Conservation (phyloP, 805 yeast genomes). For the Ogataea thermomethanolica region DNA sequence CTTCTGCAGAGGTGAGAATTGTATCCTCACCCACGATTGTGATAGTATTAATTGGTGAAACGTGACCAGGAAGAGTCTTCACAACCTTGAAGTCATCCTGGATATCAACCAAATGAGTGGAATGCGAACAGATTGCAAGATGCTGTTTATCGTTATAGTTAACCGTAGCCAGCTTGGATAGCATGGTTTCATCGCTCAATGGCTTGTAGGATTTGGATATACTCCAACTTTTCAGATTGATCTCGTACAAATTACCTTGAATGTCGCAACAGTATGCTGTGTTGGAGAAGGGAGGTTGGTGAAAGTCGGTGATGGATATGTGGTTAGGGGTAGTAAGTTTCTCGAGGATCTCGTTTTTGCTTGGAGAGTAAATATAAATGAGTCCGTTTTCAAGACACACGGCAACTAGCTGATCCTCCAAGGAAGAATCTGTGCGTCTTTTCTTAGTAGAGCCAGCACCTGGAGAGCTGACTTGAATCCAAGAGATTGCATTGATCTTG, state of each 20-base stretch:
- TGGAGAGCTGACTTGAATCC: conserved; percentile 40
- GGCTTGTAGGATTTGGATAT: conserved; percentile 40
- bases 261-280: conserved; percentile 60
- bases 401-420: conserved; percentile 48
- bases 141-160: conserved; percentile 33
- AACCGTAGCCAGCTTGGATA: conserved; percentile 25
- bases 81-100: conserved; percentile 36
- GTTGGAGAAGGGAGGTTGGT: conserved; percentile 39
- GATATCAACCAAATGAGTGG: conserved; percentile 52
- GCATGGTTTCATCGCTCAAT: conserved; percentile 28
- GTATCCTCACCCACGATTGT: conserved; percentile 39
- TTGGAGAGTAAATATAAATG: conserved; percentile 64
- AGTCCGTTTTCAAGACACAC: conserved; percentile 66
- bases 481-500: conserved; percentile 46
- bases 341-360: conserved; percentile 51
- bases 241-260: conserved; percentile 56
- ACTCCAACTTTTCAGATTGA: conserved; percentile 50
- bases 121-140: conserved; percentile 64
- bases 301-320: conserved; percentile 38
- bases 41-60: conserved; percentile 58
- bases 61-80: conserved; percentile 70
- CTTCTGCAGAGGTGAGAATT: conserved; percentile 66
- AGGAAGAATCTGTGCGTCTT: conserved; percentile 24
- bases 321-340: conserved; percentile 37
- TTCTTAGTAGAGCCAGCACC: conserved; percentile 18